A percentile compares a stretch with the other conserved stretches of the same genome.
phyloP scores from a whole-genome alignment of 768 basidiomycete species.

The Tulasnella calospora region DNA sequence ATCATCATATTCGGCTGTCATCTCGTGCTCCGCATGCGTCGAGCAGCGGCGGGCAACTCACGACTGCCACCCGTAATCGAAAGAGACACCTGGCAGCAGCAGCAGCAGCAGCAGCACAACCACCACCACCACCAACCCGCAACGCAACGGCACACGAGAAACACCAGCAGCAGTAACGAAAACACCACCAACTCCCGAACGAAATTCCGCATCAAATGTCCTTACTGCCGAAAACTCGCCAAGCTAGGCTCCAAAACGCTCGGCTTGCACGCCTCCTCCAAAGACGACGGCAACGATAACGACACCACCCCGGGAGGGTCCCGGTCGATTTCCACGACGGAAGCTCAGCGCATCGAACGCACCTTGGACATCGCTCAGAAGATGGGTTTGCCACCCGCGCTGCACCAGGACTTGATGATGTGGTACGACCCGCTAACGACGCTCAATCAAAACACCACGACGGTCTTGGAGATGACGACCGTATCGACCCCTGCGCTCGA shows the following conservation, averaged over 20 bases:
- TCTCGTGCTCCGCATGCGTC: conserved; percentile 12
- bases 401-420: conserved; percentile 5
- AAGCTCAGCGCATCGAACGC: neutral
- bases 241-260: neutral
- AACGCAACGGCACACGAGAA: neutral
- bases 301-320: neutral
- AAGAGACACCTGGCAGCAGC: neutral
- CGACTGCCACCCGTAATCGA: neutral
- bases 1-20: conserved; percentile 17
- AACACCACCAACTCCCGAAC: neutral
- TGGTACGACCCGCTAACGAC: conserved; percentile 16
- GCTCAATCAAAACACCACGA: conserved; percentile 1
- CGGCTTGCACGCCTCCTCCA: neutral
- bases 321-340: neutral
- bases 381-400: conserved; percentile 9
- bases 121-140: neutral
- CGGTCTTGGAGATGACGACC: neutral
- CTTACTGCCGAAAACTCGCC: neutral
- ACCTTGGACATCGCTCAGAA: conserved; percentile 1
- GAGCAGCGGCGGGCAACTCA: neutral
- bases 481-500: neutral
- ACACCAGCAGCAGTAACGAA: neutral
- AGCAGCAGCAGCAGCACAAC: neutral
- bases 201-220: neutral
- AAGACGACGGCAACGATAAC: neutral